A percentile compares a stretch with the other conserved stretches of the same genome.
Evolutionary conservation across 1,284 basidiomycete genomes (phyloP).

Genomic region (Gymnopus androsaceus): DNA sequence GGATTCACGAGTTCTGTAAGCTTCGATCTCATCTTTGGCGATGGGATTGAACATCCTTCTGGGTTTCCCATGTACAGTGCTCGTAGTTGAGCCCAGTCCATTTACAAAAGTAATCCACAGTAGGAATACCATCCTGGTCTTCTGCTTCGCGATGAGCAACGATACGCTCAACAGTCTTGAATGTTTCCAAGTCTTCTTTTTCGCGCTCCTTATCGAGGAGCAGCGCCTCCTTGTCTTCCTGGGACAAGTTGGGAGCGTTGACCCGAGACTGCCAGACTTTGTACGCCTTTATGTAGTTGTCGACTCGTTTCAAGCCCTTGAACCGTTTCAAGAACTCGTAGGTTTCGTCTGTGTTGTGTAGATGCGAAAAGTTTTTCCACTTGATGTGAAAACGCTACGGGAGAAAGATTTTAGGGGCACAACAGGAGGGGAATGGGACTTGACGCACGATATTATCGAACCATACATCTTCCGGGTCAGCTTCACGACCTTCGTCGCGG

Average conservation of each 20-base stretch:
- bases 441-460: slow-evolving; percentile 81
- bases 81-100: slow-evolving; percentile 95
- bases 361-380: slow-evolving; percentile 92
- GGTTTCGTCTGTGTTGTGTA: slow-evolving; percentile 96
- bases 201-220: slow-evolving; percentile 89
- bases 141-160: slow-evolving; percentile 79
- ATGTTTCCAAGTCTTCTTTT: slow-evolving; percentile 88
- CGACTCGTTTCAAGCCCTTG: slow-evolving; percentile 94
- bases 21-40: slow-evolving; percentile 77
- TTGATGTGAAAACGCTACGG: slow-evolving; percentile 91
- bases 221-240: slow-evolving; percentile 89
- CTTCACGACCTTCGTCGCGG: slow-evolving; percentile 78
- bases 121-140: slow-evolving; percentile 46
- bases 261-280: slow-evolving; percentile 76
- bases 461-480: slow-evolving; percentile 80
- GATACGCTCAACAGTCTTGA: slow-evolving; percentile 91
- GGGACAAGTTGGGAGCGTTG: slow-evolving; percentile 67
- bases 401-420: slow-evolving; percentile 13
- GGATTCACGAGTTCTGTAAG: slow-evolving; percentile 78
- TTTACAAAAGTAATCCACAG: slow-evolving; percentile 93
- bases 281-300: slow-evolving; percentile 96
- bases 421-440: slow-evolving; percentile 9
- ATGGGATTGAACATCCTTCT: slow-evolving; percentile 79
- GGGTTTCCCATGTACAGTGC: slow-evolving; percentile 94
- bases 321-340: slow-evolving; percentile 95